Base-by-base conservation (phyloP, 2,329 filamentous ascomycete species). In the Seiridium cupressi region DNA sequence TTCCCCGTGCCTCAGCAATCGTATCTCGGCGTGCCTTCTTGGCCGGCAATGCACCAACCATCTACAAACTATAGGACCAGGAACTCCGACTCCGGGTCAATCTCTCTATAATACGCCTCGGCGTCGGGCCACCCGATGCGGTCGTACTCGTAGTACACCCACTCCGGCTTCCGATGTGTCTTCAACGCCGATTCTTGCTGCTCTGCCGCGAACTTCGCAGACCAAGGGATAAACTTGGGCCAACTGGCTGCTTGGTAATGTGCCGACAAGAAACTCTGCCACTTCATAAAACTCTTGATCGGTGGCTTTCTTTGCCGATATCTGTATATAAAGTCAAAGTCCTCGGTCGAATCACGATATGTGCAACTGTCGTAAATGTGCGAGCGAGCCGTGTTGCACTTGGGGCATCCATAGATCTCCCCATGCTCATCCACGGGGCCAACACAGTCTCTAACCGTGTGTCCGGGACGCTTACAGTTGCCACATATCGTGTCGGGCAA, bases 201-300 rank as follows among this genome's bases (percentile, higher is more conserved):
- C 32, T 44, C 51, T 34, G 36, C 31, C 7, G 60, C 32, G 38
- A 61, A 61, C 10, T 42, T 40, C n/a, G 49, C 49, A n/a, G 60
- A 61, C 60, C 60, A 58, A 5, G 60, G 55, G n/a, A 61, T 55
- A 55, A 40, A 61, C 31, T 51, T 47, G 42, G 60, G 55, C 55
- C 60, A 61, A 44, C 18, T 55, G 42, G 18, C 34, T n/a, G 31
- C 18, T 36, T 44, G 44, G 4, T 54, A 1, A 4, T 47, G 34
- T 1, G 26, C 44, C n/a, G 35, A 57, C 11, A 58, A 44, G 55
- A 61, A 58, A 44, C 60, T 55, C 32, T 44, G 42, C 60, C 60
- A 58, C 10, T 38, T 47, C 44, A 58, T 48, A 31, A 40, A 55
- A 44, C 60, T 55, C 35, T 51, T 49, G 13, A 60, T 48, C 3